These are phyloP conservation scores for Wickerhamiella sorbophila DNA, from an alignment of 805 yeast genomes.

Conservation along the genomic window DNA sequence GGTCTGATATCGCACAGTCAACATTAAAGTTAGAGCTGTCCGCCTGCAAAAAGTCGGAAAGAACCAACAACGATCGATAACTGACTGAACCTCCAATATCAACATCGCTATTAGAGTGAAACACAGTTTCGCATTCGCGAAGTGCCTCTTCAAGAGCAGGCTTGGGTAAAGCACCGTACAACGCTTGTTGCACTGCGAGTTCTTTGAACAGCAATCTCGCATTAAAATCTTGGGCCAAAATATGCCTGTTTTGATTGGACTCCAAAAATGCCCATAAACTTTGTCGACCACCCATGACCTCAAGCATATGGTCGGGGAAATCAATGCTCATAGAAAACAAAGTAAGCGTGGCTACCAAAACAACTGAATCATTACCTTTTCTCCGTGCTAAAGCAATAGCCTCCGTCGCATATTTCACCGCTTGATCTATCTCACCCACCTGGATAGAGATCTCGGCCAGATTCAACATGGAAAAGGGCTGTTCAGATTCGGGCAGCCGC, in stretches of 20 bases:
- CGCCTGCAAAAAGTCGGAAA: neutral
- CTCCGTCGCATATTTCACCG: slow-evolving; percentile 68
- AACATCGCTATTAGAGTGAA: neutral
- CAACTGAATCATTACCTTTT: slow-evolving; percentile 38
- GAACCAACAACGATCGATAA: neutral
- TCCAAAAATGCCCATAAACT: neutral
- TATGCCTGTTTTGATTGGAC: neutral
- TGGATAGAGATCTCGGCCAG: slow-evolving; percentile 58
- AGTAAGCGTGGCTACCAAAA: neutral
- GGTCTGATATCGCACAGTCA: neutral
- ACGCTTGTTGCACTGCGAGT: neutral
- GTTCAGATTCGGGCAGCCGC: neutral
- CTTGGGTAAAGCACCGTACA: neutral
- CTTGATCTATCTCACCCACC: slow-evolving; percentile 52
- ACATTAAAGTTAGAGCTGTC: neutral
- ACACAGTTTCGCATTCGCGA: neutral
- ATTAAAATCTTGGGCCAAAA: neutral
- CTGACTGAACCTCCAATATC: neutral
- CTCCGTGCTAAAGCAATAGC: slow-evolving; percentile 82
- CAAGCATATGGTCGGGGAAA: neutral
- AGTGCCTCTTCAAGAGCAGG: neutral
- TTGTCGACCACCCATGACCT: neutral
- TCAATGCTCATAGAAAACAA: neutral
- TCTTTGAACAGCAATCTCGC: neutral
- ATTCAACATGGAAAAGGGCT: slow-evolving; percentile 52